Evolutionary conservation across 495 filamentous ascomycete species (phyloP).

Genomic region (Staphylotrichum longicolle): DNA sequence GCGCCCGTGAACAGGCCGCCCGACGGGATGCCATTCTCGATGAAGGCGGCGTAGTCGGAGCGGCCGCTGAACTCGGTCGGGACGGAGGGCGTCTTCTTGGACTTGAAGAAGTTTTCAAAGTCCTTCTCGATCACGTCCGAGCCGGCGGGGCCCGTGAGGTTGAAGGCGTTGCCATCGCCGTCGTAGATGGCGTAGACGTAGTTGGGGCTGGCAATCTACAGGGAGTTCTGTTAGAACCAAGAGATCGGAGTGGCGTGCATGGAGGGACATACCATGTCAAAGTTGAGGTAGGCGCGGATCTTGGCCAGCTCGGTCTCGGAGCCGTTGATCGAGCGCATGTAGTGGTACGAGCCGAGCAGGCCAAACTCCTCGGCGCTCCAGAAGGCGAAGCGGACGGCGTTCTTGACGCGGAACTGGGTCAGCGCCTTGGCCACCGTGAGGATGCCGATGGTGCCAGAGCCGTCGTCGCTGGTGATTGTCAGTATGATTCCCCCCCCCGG

Average conservation of each 20-base stretch:
- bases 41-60: conserved; percentile 68
- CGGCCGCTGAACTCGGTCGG: conserved; percentile 61
- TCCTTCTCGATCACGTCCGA: conserved; percentile 61
- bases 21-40: conserved; percentile 58
- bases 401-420: conserved; percentile 56
- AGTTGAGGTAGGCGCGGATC: conserved; percentile 69
- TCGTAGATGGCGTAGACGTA: conserved; percentile 68
- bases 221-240: not conserved
- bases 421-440: conserved; percentile 63
- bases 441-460: conserved; percentile 62
- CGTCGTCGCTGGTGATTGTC: conserved; percentile 34
- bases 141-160: conserved; percentile 59
- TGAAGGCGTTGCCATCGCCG: conserved; percentile 63
- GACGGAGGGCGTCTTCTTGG: conserved; percentile 41
- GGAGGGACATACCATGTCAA: conserved; percentile 57
- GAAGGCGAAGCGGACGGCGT: conserved; percentile 68
- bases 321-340: conserved; percentile 45
- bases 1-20: conserved; percentile 71
- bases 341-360: conserved; percentile 61
- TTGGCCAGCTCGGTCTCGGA: conserved; percentile 48
- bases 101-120: conserved; percentile 60
- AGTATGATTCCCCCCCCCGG: not conserved
- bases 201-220: conserved; percentile 65
- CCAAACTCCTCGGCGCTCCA: conserved; percentile 68
- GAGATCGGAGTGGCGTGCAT: not conserved